Base-by-base conservation (phyloP, 2,329 filamentous ascomycete species). In the Pyrenophora graminea region DNA sequence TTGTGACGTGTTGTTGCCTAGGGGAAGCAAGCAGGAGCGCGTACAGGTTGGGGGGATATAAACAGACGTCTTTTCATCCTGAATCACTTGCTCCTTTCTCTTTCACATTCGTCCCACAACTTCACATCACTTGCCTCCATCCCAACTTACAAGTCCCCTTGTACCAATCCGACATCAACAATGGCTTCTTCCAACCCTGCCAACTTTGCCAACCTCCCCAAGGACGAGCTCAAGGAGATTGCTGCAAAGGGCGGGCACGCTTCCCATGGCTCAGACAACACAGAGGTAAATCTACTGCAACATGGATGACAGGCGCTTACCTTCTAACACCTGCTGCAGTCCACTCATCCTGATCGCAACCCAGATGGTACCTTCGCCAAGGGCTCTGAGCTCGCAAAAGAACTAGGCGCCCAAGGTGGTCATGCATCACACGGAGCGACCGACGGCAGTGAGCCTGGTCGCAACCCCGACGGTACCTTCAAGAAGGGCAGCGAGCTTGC, bases 121-220 rank as follows among this genome's bases (percentile, higher is more conserved):
- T 19, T 32, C 12, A 27, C 40, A 49, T 12, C 10, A 21, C 18
- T 30, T 39, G 31, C 40, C 37, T 40, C 55, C 48, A 45, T 17
- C 37, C 19, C 15, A 44, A 27, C 23, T 43, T 30, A 23, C 41
- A 37, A 46, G 38, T 12, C 43, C 41, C 51, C 36, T 31, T 33
- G 46, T 37, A 40, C 23, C 37, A 23, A 27, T 54, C 12, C 9
- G 41, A 36, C 62, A 54, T 34, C 62, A 53, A 41, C 17, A 17
- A 74, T 74, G 72, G 66, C 72, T 32, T 70, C 68, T 53, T 70
- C 72, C 58, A 81, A 81, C 70, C 77, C 78, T 30, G 74, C 70
- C 50, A 82, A 81, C 72, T 81, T 81, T 56, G 78, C 78, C 70
- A 81, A 81, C 70, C 76, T 77, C 33, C 72, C 78, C 51, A 78